phyloP scores from a whole-genome alignment of 176 grass and related monocot species.

The Phyllostachys edulis region DNA sequence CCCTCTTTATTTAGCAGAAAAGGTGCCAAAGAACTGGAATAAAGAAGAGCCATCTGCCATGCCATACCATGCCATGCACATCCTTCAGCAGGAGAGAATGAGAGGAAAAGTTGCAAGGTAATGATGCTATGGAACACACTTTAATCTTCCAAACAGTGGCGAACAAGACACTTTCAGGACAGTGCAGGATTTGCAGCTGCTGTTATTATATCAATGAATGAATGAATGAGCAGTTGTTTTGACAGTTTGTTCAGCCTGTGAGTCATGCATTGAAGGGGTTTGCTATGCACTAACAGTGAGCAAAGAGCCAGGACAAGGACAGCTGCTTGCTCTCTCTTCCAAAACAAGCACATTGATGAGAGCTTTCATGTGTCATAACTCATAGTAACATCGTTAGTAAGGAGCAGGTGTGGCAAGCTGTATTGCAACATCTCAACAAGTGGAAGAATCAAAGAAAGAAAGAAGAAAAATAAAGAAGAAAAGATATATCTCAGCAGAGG shows the following conservation, averaged over 20 bases:
- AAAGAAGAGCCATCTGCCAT: constrained; percentile 44
- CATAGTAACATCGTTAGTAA: constrained; percentile 32
- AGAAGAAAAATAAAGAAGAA: background rate
- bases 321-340: constrained; percentile 1
- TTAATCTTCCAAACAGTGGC: constrained; percentile 43
- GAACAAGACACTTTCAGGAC: constrained; percentile 27
- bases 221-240: constrained; percentile 6
- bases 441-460: background rate
- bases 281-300: background rate
- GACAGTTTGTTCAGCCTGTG: background rate
- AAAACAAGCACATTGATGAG: constrained; percentile 19
- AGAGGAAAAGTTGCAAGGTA: constrained; percentile 20
- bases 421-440: constrained; percentile 44
- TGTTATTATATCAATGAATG: background rate
- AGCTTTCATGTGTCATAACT: constrained; percentile 8
- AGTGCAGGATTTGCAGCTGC: constrained; percentile 15
- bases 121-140: constrained; percentile 51
- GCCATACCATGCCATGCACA: background rate
- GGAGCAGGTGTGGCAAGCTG: constrained; percentile 35
- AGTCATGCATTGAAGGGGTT: background rate
- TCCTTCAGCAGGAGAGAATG: background rate
- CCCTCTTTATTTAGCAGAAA: background rate
- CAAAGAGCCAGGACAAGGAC: background rate
- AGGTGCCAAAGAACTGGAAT: background rate
- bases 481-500: constrained; percentile 28